These are phyloP conservation scores for Xylariaceae sp. DNA, from an alignment of 2,329 filamentous ascomycete genomes.

Conservation along the genomic window DNA sequence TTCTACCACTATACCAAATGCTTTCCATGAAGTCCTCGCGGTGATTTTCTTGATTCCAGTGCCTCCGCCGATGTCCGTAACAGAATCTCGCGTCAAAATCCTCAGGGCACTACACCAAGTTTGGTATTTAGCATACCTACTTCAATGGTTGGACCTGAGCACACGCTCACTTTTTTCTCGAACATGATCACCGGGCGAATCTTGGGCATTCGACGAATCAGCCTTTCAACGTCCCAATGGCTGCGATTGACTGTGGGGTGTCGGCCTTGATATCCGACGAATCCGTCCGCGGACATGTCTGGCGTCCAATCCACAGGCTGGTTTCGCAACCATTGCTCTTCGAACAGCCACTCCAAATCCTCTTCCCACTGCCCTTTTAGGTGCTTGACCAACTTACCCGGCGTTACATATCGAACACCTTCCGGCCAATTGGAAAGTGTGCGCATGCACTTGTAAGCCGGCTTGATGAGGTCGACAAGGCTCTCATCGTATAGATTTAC, in stretches of 20 bases:
- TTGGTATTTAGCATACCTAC: background rate
- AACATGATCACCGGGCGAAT: conserved; percentile 12
- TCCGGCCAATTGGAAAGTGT: background rate
- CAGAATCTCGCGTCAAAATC: background rate
- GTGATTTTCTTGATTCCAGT: background rate
- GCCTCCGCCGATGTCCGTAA: too few relatives aligned
- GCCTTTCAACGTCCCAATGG: background rate
- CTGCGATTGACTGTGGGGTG: background rate
- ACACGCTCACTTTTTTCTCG: conserved; percentile 7
- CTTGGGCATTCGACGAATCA: conserved; percentile 6
- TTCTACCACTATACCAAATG: background rate
- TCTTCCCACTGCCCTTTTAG: conserved; percentile 8
- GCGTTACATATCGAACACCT: background rate
- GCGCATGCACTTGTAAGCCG: background rate
- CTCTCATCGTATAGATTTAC: conserved; percentile 10
- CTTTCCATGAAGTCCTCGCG: background rate
- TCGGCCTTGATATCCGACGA: conserved; percentile 5
- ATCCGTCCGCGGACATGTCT: background rate
- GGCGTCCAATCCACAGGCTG: background rate
- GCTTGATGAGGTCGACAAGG: background rate
- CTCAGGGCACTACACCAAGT: background rate
- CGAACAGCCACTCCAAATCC: conserved; percentile 9
- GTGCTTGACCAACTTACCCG: conserved; percentile 2
- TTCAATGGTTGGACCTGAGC: background rate
- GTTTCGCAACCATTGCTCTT: conserved; percentile 13